Conservation (phyloP, 1,139 yeast genomes). For the Suhomyces wounanorum region DNA sequence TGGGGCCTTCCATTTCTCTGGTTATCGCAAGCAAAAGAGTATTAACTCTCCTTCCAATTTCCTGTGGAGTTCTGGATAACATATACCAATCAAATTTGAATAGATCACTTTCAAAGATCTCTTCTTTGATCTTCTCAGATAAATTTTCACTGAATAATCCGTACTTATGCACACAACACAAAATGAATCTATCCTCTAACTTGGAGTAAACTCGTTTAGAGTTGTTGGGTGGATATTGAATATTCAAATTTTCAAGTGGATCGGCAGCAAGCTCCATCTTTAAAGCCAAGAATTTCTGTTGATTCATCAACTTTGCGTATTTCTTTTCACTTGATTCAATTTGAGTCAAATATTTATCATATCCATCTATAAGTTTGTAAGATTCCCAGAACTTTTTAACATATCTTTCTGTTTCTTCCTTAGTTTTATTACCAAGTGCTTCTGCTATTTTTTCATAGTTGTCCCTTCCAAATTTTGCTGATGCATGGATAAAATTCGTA, state of each 20-base stretch:
- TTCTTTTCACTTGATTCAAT: conserved; percentile 89
- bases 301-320: conserved; percentile 60
- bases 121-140: conserved; percentile 75
- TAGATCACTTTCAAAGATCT: conserved; percentile 67
- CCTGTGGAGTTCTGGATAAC: conserved; percentile 80
- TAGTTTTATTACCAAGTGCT: conserved; percentile 67
- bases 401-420: conserved; percentile 70
- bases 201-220: conserved; percentile 84
- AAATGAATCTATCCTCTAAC: conserved; percentile 80
- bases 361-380: conserved; percentile 74
- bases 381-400: conserved; percentile 74
- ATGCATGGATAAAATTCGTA: conserved; percentile 76
- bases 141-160: conserved; percentile 75
- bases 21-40: conserved; percentile 78
- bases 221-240: conserved; percentile 90
- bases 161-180: conserved; percentile 70
- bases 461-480: conserved; percentile 78
- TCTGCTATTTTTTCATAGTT: conserved; percentile 60
- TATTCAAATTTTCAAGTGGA: conserved; percentile 74
- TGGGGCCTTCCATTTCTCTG: conserved; percentile 76
- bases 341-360: conserved; percentile 81
- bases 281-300: conserved; percentile 61
- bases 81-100: conserved; percentile 92
- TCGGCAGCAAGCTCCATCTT: conserved; percentile 66
- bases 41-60: conserved; percentile 76